These are phyloP conservation scores for Phaeodactylum tricornutum DNA, from an alignment of 108 stramenopile genomes.

Conservation along the genomic window DNA sequence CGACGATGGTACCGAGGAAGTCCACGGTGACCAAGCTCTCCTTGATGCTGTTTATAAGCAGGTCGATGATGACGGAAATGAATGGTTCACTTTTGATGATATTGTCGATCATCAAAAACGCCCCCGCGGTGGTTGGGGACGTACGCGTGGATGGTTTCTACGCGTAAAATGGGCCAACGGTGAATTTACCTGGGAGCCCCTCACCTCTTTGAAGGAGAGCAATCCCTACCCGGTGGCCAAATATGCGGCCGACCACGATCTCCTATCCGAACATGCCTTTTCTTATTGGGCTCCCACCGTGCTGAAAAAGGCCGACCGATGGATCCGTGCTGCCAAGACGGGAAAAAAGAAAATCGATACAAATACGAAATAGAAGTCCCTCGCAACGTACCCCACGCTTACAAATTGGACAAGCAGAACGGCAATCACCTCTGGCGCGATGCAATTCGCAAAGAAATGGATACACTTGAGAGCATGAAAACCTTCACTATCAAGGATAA, in stretches of 20 bases:
- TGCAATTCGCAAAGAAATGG: constrained; percentile 26
- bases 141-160: constrained; percentile 51
- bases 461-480: too few relatives aligned
- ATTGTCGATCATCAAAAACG: too few relatives aligned
- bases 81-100: too few relatives aligned
- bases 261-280: constrained; percentile 13
- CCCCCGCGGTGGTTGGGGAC: too few relatives aligned
- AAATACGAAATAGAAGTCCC: constrained; percentile 26
- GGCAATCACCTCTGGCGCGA: constrained; percentile 21
- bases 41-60: too few relatives aligned
- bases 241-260: constrained; percentile 7
- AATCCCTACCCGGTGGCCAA: constrained; percentile 15
- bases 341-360: neutral
- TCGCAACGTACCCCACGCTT: constrained; percentile 16
- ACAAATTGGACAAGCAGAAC: constrained; percentile 13
- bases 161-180: constrained; percentile 30
- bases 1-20: too few relatives aligned
- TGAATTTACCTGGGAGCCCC: constrained; percentile 3
- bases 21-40: too few relatives aligned
- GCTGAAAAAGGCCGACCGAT: constrained; percentile 12
- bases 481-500: too few relatives aligned
- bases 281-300: constrained; percentile 34
- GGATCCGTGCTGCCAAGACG: constrained; percentile 8
- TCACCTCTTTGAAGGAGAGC: constrained; percentile 15
- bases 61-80: too few relatives aligned